Evolutionary conservation across 345 rosid species (phyloP).

Genomic region (Cardamine occulta): DNA sequence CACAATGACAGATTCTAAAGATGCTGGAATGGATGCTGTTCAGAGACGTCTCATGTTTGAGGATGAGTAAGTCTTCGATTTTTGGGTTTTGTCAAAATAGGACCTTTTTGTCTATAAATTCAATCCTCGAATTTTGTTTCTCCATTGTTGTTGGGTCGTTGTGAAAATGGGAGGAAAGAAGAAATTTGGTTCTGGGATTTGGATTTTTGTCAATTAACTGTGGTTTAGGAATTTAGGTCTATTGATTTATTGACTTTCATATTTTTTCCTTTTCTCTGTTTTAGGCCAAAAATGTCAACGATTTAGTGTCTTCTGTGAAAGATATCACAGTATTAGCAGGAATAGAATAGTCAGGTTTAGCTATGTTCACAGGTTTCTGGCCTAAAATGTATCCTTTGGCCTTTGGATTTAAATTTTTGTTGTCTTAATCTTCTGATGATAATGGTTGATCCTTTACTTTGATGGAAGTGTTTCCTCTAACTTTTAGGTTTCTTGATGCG

Average conservation of each 20-base stretch:
- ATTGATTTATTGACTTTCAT: background rate
- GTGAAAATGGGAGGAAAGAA: conserved; percentile 1
- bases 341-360: conserved; percentile 4
- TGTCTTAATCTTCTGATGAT: background rate
- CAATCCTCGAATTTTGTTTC: background rate
- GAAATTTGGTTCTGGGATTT: conserved; percentile 7
- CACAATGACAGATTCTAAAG: conserved; percentile 55
- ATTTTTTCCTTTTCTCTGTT: background rate
- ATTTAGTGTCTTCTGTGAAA: conserved; percentile 5
- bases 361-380: conserved; percentile 8
- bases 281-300: conserved; percentile 17
- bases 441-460: conserved; percentile 1
- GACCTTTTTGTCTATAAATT: conserved; percentile 7
- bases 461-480: background rate
- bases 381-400: background rate
- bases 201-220: background rate
- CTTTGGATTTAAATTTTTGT: background rate
- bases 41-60: conserved; percentile 99
- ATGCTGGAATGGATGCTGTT: conserved; percentile 95
- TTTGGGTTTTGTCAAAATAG: conserved; percentile 16
- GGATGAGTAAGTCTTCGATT: conserved; percentile 62
- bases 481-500: background rate
- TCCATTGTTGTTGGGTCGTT: background rate
- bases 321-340: background rate
- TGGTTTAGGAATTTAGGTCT: conserved; percentile 14